Base-by-base conservation (phyloP, 2,329 filamentous ascomycete genomes). In the Beauveria sp. region DNA sequence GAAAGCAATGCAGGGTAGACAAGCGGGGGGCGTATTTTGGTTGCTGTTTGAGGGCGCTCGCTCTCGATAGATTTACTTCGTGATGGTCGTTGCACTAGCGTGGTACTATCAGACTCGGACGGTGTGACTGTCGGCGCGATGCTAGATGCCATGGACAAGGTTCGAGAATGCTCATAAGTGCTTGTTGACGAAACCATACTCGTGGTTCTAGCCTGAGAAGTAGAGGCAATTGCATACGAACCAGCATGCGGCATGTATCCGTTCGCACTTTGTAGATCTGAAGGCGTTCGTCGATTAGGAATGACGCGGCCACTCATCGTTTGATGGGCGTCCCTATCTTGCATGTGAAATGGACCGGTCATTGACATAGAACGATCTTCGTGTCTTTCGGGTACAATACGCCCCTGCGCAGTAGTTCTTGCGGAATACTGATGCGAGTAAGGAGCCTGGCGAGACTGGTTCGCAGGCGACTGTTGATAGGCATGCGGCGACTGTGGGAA, bases 321-420 rank as follows among this genome's bases (percentile, higher is more conserved):
- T 74, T 97, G 93, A 72, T 94, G 89, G 50, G 92, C 80, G 68
- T 90, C 89, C 63, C 84, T 82, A 67, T 96, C 91, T 59, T 88
- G 81, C 3, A 87, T 82, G 67, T 91, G 72, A 63, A 77, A 80
- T 22, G 73, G 90, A 10, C 90, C 91, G 5, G 89, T 94, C 88
- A 99, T 88, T 51, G 93, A 96, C 94, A 97, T 97, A 64, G 94
- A 87, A 62, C 94, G 85, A 73, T 97, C 93, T 68, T 96, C 91
- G 64, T 92, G 89, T 59, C 93, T 86, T 71, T 97, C 92, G 1
- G 94, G 94, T 9, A 99, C 92, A 41, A 94, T 81, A 63, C 94
- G 85, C 37, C 94, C 94, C 72, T 97, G 92, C 9, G 92, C 91
- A 3, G 94, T 99, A 54, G 91, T 96, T 64, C 88, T 83, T 2